phyloP scores from a whole-genome alignment of 2,329 filamentous ascomycete species.

The Colletotrichum orchidophilum region DNA sequence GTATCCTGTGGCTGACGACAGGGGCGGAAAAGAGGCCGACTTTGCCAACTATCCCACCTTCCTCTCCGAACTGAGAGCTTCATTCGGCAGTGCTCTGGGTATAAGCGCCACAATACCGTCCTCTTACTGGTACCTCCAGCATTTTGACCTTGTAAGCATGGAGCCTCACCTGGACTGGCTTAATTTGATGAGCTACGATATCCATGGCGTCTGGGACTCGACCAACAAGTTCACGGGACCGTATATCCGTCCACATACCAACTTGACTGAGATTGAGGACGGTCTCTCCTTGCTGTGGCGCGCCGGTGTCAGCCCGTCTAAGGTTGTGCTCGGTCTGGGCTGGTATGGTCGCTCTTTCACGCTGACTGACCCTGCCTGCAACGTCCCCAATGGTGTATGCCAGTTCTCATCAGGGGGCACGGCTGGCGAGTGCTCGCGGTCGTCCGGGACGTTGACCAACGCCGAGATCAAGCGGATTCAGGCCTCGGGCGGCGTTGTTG shows the following conservation, averaged over 20 bases:
- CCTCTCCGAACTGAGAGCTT: not conserved
- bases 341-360: slow-evolving; percentile 30
- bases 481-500: not conserved
- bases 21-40: slow-evolving; percentile 48
- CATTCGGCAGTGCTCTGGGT: not conserved
- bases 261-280: slow-evolving; percentile 43
- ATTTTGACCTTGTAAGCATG: slow-evolving; percentile 38
- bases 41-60: slow-evolving; percentile 42
- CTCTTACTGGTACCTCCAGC: slow-evolving; percentile 41
- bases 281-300: slow-evolving; percentile 40
- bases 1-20: slow-evolving; percentile 45
- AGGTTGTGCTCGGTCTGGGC: slow-evolving; percentile 42
- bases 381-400: not conserved
- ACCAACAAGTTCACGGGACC: slow-evolving; percentile 34
- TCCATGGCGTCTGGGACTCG: slow-evolving; percentile 38
- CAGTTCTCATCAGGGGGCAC: not conserved
- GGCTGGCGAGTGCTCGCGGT: not conserved
- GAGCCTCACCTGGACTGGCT: slow-evolving; percentile 47
- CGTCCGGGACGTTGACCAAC: not conserved
- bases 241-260: slow-evolving; percentile 41
- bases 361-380: not conserved
- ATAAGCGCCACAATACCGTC: slow-evolving; percentile 37
- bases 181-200: slow-evolving; percentile 57
- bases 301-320: slow-evolving; percentile 38
- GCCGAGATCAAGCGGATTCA: not conserved